Evolutionary conservation across 2,329 filamentous ascomycete genomes (phyloP).

Genomic region (Cercospora citrullina): DNA sequence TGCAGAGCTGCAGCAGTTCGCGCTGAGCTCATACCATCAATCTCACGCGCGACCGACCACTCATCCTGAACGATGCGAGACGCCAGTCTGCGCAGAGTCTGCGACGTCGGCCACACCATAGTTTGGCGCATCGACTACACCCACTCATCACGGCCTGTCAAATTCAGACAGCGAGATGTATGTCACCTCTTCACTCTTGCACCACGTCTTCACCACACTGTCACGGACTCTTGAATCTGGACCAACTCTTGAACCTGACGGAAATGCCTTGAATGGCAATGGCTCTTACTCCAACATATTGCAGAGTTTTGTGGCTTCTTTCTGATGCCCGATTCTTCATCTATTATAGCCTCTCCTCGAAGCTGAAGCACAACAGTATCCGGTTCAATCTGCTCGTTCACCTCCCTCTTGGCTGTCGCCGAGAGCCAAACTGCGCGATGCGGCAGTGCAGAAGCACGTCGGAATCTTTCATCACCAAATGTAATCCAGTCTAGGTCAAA

Average conservation of each 20-base stretch:
- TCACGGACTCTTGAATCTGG: slow-evolving; percentile 4
- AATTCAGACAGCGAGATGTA: background rate
- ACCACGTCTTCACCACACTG: slow-evolving; percentile 13
- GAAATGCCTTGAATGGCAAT: slow-evolving; percentile 11
- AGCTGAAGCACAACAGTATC: slow-evolving; percentile 5
- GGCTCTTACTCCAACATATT: slow-evolving; percentile 29
- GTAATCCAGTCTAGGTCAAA: slow-evolving; percentile 9
- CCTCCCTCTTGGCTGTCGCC: slow-evolving; percentile 8
- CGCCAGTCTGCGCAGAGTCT: background rate
- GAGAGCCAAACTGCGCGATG: background rate
- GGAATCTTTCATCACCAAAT: background rate
- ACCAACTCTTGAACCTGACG: slow-evolving; percentile 14
- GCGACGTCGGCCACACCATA: background rate
- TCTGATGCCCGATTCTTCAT: slow-evolving; percentile 27
- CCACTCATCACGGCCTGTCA: background rate
- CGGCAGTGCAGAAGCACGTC: slow-evolving; percentile 3
- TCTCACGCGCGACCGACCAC: background rate
- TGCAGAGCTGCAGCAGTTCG: background rate
- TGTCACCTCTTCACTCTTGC: slow-evolving; percentile 20
- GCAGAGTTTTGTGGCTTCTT: slow-evolving; percentile 34
- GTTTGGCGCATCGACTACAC: background rate
- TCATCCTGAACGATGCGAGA: background rate
- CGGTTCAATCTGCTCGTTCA: slow-evolving; percentile 1
- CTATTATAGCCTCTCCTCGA: slow-evolving; percentile 14
- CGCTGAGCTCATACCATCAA: background rate